Evolutionary conservation across 106 monocot species (phyloP).

Genomic region (Dactylorhiza incarnata): DNA sequence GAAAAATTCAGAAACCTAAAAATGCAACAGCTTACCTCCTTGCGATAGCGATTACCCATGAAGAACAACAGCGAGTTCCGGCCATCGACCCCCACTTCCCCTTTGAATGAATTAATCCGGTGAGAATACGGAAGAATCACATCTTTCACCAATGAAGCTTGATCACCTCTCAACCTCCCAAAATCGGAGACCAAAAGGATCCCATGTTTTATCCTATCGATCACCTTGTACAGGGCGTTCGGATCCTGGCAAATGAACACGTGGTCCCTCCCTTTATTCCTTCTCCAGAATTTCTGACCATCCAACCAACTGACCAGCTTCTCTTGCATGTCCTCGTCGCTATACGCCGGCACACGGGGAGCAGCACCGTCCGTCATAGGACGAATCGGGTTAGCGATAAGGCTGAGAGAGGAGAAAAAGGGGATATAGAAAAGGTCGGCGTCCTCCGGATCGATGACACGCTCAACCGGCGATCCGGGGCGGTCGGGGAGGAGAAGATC

Average conservation of each 20-base stretch:
- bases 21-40: conserved; percentile 44
- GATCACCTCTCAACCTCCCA: conserved; percentile 56
- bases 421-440: conserved; percentile 92
- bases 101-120: conserved; percentile 65
- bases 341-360: conserved; percentile 11
- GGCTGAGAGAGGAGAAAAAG: conserved; percentile 86
- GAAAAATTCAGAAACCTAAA: background rate
- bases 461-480: conserved; percentile 23
- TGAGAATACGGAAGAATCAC: conserved; percentile 80
- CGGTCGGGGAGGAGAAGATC: conserved; percentile 31
- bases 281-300: conserved; percentile 53
- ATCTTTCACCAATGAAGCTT: conserved; percentile 76
- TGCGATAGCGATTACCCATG: conserved; percentile 86
- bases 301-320: conserved; percentile 76
- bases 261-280: conserved; percentile 74
- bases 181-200: conserved; percentile 71
- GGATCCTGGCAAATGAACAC: conserved; percentile 85
- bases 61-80: conserved; percentile 66
- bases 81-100: conserved; percentile 40
- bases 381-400: conserved; percentile 71
- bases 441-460: conserved; percentile 38
- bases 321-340: conserved; percentile 55
- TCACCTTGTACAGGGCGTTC: conserved; percentile 58
- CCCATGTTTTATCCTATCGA: conserved; percentile 50
- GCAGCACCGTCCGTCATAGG: conserved; percentile 8